Evolutionary conservation across 345 rosid species (phyloP), one percentile per base, ranked within the genome.

Genomic region (Psidium friedrichsthalianum): DNA sequence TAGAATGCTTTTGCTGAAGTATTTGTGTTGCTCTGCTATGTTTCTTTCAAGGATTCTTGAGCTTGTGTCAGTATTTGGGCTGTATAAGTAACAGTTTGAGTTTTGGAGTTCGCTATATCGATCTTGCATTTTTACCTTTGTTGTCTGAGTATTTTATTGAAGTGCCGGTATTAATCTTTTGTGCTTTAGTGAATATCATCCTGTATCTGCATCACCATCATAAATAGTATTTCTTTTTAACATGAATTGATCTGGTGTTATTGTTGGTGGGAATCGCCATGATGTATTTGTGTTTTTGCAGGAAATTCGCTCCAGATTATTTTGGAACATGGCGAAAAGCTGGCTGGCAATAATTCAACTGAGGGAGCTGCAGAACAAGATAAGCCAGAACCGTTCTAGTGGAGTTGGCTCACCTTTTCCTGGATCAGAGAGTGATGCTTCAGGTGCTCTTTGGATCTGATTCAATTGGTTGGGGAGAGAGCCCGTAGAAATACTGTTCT

Each of bases 251-350:
- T 82, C 53, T 53, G 59, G 36, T 7, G 40, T 82, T 82, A 6
- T 24, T 82, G 59, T 36, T 82, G 59, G 44, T 14, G 58, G 15
- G 49, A 40, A 40, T 51, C 2, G 13, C 44, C 59, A 20, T 51
- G 56, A 51, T 47, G 42, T 82, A 78, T 11, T 82, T 88, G 85
- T 86, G 55, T 86, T 56, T 84, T 88, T 64, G 83, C 93, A 97
- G 99, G 98, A 90, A 89, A 92, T 51, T 88, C 98, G 85, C 91
- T 97, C 89, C 98, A 92, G 89, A 90, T 87, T 82, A 91, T 95
- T 88, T 87, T 97, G 93, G 99, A 94, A 89, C 96, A 97, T 89
- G 98, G 99, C 87, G 99, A 97, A 91, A 97, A 97, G 90, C 93
- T 97, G 89, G 92, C 95, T 90, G 98, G 95, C 86, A 93, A 93